phyloP scores from a whole-genome alignment of 257 asterid genomes.

The Solanum virginianum region DNA sequence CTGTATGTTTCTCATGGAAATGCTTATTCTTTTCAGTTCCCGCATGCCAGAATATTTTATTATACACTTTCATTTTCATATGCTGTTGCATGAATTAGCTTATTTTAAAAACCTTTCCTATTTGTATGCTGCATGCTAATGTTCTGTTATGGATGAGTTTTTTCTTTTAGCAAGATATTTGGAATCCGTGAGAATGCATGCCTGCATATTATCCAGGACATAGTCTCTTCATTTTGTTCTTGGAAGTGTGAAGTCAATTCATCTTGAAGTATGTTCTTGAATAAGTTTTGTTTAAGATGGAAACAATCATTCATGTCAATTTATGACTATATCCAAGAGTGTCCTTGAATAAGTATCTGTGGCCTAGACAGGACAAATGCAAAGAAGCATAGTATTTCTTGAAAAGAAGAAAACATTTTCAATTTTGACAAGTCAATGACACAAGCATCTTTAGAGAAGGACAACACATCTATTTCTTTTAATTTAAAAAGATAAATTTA shows the following conservation, averaged over 20 bases:
- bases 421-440: not conserved
- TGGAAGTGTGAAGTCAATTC: not conserved
- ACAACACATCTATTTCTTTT: not conserved
- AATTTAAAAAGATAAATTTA: not conserved
- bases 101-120: not conserved
- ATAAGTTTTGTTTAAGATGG: not conserved
- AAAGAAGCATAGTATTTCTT: not conserved
- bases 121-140: not conserved
- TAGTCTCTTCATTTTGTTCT: not conserved
- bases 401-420: not conserved
- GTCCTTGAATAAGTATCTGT: not conserved
- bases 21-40: not conserved
- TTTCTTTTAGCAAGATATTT: not conserved
- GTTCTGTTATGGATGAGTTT: not conserved
- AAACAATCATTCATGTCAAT: not conserved
- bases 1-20: constrained; percentile 27
- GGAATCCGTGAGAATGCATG: not conserved
- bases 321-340: not conserved
- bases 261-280: not conserved
- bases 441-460: not conserved
- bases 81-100: not conserved
- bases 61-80: not conserved
- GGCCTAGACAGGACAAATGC: not conserved
- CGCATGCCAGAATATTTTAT: not conserved
- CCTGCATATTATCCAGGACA: not conserved